Percentiles rank a stretch among this genome's conserved stretches.
phyloP scores from a whole-genome alignment of 768 basidiomycete genomes.

The Cantharellus anzutake region DNA sequence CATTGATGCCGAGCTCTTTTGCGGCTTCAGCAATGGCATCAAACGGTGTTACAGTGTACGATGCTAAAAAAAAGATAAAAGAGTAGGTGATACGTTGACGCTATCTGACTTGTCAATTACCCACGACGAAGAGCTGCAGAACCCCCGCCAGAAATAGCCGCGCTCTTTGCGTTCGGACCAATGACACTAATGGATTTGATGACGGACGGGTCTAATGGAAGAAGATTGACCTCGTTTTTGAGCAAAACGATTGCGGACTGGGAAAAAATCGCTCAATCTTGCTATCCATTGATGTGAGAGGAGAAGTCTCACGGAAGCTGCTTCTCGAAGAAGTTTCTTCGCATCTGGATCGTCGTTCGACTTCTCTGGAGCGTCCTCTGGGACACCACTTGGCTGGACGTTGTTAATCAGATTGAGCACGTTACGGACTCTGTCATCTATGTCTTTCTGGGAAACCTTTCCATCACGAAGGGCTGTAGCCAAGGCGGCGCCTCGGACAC shows the following conservation, averaged over 20 bases:
- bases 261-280: background rate
- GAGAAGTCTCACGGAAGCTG: conserved; percentile 37
- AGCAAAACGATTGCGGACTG: conserved; percentile 26
- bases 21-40: conserved; percentile 36
- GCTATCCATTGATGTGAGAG: background rate
- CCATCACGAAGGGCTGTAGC: conserved; percentile 15
- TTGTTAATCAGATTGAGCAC: conserved; percentile 16
- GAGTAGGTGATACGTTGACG: background rate
- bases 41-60: conserved; percentile 44
- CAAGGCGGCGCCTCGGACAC: conserved; percentile 5
- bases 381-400: conserved; percentile 9
- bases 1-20: conserved; percentile 25
- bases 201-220: conserved; percentile 7
- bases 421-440: conserved; percentile 13
- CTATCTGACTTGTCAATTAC: background rate
- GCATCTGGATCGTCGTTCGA: conserved; percentile 47
- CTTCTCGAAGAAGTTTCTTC: conserved; percentile 32
- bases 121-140: conserved; percentile 37
- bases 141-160: conserved; percentile 56
- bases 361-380: conserved; percentile 44
- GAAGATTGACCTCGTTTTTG: conserved; percentile 29
- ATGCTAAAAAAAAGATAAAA: conserved; percentile 14
- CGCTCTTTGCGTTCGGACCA: conserved; percentile 46
- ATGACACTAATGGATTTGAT: conserved; percentile 38
- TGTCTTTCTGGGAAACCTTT: conserved; percentile 20